Conservation (phyloP, 2,329 filamentous ascomycete species). For the Amphichorda felina region DNA sequence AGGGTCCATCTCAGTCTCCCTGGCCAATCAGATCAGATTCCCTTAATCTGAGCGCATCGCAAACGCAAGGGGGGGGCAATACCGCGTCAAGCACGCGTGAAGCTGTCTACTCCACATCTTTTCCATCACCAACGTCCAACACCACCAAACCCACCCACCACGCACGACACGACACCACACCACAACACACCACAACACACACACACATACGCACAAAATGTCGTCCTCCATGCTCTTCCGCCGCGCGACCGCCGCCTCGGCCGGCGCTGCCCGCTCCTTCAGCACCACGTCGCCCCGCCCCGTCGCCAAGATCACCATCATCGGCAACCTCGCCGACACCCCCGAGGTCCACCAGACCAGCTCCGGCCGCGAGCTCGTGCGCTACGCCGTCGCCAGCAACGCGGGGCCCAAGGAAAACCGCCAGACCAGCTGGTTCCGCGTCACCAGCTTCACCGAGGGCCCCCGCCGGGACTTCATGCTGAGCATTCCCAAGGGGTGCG, state of each 20-base stretch:
- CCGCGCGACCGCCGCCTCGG: constrained; percentile 35
- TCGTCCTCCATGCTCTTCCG: constrained; percentile 40
- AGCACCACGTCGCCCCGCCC: constrained; percentile 54
- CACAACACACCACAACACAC: constrained; percentile 3
- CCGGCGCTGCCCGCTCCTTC: constrained; percentile 54
- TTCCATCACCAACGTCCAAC: neutral
- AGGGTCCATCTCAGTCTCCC: too few species aligned
- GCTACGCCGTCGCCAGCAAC: constrained; percentile 64
- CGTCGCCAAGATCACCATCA: constrained; percentile 71
- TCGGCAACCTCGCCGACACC: constrained; percentile 70
- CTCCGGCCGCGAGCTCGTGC: constrained; percentile 61
- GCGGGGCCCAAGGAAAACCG: constrained; percentile 56
- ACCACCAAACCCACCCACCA: neutral
- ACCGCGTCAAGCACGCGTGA: too few species aligned
- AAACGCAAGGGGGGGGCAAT: too few species aligned
- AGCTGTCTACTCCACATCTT: neutral
- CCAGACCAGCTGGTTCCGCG: constrained; percentile 74
- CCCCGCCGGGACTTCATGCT: constrained; percentile 60
- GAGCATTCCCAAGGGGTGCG: constrained; percentile 74
- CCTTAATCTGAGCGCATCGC: neutral
- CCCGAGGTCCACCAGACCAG: constrained; percentile 65
- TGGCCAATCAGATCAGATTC: neutral
- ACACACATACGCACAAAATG: constrained; percentile 15
- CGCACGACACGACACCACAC: constrained; percentile 3
- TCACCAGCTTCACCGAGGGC: constrained; percentile 65